Evolutionary conservation across 1,284 basidiomycete species (phyloP), one percentile per base, ranked within the genome.

Genomic region (Pseudozyma thailandica): DNA sequence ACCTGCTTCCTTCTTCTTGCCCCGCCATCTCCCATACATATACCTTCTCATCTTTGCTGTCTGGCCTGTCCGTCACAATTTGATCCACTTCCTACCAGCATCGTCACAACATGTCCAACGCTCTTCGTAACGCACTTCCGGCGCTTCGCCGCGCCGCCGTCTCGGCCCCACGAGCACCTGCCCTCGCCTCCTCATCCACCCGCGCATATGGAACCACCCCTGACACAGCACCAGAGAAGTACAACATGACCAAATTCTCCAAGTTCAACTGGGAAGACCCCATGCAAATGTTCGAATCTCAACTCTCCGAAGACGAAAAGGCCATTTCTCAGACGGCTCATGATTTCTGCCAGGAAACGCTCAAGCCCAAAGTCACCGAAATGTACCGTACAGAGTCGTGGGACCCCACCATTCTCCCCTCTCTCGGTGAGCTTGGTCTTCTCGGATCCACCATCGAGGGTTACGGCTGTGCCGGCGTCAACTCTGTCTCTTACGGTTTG

Each of bases 391-490:
- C 90, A 20, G 94, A 97, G 87, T 86, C 21, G 73, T 95, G 93
- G 84, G 88, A 94, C 83, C 87, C 87, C 58, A 84, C 86, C 16
- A 89, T 94, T 59, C 85, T 98, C 30, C 88, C 89, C 13, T 92
- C 94, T 80, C 94, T 98, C 91, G 94, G 94, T n/a, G 87, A 90
- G 65, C 86, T 97, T 3, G 95, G 95, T 4, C 85, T 98, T 16
- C 86, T 97, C 2, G 94, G 94, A 0, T 89, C 94, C 1, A 97
- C 94, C 0, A 97, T 98, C 74, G 83, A 91, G 64, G 94, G 93
- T 1, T 96, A 97, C 79, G 93, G 92, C 27, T 98, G 94, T 82
- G 94, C 94, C 0, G 94, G 95, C n/a, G 91, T 90, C 23, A 91
- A 90, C 79, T 90, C 89, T 73, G 92, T 95, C 20, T 91, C 94